Evolutionary conservation across 2,329 filamentous ascomycete species (phyloP).

Genomic region (Nemania bipapillata): DNA sequence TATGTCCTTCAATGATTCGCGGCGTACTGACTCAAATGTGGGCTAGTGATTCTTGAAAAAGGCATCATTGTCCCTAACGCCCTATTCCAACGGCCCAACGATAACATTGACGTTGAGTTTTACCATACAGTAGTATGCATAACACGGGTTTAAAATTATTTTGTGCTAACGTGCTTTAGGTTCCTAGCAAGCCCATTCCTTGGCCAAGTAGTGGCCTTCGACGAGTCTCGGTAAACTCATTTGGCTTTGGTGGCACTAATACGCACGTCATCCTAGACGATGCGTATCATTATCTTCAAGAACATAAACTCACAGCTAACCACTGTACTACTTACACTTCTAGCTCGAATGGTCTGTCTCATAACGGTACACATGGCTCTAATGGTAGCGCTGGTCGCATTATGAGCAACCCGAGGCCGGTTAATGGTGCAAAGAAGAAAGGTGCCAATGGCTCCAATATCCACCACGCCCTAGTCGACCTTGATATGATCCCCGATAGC

Average conservation of each 20-base stretch:
- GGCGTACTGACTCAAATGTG: neutral
- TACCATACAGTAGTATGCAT: constrained; percentile 43
- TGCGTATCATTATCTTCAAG: constrained; percentile 42
- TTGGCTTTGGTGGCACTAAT: constrained; percentile 48
- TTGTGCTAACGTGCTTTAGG: constrained; percentile 35
- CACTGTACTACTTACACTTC: constrained; percentile 33
- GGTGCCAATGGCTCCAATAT: neutral
- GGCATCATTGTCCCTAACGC: constrained; percentile 49
- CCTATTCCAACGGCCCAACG: constrained; percentile 46
- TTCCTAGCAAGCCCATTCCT: constrained; percentile 40
- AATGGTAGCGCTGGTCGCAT: neutral
- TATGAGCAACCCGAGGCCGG: neutral
- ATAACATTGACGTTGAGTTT: constrained; percentile 43
- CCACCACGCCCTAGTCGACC: neutral
- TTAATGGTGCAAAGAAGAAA: neutral
- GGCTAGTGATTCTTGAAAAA: constrained; percentile 49
- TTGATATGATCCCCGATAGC: constrained; percentile 43
- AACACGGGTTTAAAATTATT: neutral
- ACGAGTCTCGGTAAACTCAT: constrained; percentile 49
- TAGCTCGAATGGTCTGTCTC: constrained; percentile 6
- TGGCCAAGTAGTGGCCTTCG: constrained; percentile 53
- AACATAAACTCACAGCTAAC: constrained; percentile 35
- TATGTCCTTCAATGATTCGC: neutral
- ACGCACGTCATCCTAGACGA: constrained; percentile 46
- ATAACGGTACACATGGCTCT: neutral